Evolutionary conservation across 768 basidiomycete genomes (phyloP).

Genomic region (Tephrocybe rancida): DNA sequence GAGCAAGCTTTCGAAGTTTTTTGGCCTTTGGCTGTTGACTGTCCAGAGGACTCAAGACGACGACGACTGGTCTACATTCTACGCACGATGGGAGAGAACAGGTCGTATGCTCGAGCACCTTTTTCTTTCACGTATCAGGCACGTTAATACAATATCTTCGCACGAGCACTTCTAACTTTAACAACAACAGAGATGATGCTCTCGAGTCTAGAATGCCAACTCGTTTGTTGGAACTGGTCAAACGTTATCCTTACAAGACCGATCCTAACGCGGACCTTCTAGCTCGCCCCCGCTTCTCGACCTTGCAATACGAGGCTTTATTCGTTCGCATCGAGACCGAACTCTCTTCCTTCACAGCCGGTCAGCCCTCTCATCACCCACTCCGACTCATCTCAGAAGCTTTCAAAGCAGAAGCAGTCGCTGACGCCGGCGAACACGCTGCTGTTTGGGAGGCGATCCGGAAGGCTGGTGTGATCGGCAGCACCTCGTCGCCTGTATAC

Average conservation of each 20-base stretch:
- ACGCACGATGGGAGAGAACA: slow-evolving; percentile 72
- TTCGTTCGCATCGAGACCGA: slow-evolving; percentile 68
- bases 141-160: slow-evolving; percentile 7
- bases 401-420: slow-evolving; percentile 42
- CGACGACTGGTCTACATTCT: slow-evolving; percentile 69
- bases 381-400: slow-evolving; percentile 65
- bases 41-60: slow-evolving; percentile 45
- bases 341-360: slow-evolving; percentile 35
- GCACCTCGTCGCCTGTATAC: slow-evolving; percentile 37
- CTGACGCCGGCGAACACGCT: slow-evolving; percentile 34
- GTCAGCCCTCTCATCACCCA: slow-evolving; percentile 50
- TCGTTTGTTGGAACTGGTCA: slow-evolving; percentile 70
- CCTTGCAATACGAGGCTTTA: slow-evolving; percentile 62
- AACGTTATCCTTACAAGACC: slow-evolving; percentile 63
- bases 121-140: slow-evolving; percentile 76
- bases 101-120: slow-evolving; percentile 78
- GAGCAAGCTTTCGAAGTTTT: slow-evolving; percentile 73
- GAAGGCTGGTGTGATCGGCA: slow-evolving; percentile 35
- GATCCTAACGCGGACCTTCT: slow-evolving; percentile 45
- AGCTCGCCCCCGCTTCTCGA: slow-evolving; percentile 68
- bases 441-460: slow-evolving; percentile 61
- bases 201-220: slow-evolving; percentile 59
- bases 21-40: slow-evolving; percentile 74
- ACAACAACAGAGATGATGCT: slow-evolving; percentile 55
- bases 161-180: slow-evolving; percentile 1